A percentile compares a stretch with the other conserved stretches of the same genome.
Conservation (phyloP, 345 rosid species). For the Bretschneidera sinensis region DNA sequence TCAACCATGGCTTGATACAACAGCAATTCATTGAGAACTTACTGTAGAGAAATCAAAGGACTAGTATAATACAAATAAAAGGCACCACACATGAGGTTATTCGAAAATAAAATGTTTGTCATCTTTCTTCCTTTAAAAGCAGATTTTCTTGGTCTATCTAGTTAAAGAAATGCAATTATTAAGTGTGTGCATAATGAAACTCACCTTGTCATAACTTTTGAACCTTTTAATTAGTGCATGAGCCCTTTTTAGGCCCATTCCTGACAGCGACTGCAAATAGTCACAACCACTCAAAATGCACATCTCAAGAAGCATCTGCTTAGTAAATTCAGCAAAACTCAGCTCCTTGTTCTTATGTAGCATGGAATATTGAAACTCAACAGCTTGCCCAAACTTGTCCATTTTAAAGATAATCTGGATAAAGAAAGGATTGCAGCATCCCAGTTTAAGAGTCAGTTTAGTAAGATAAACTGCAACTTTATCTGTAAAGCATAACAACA, state of each 20-base stretch:
- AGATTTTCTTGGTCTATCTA: neutral
- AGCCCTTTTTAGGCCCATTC: constrained; percentile 94
- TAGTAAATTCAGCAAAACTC: constrained; percentile 64
- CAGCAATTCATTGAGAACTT: constrained; percentile 10
- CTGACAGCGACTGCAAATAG: constrained; percentile 84
- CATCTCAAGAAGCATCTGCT: constrained; percentile 91
- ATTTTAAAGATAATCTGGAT: constrained; percentile 81
- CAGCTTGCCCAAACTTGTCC: constrained; percentile 96
- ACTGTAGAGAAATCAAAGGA: too few relatives aligned
- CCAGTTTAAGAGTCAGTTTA: constrained; percentile 9
- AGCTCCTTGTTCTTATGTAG: constrained; percentile 65
- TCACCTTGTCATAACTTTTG: constrained; percentile 76
- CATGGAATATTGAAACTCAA: constrained; percentile 68
- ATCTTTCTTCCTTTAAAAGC: neutral
- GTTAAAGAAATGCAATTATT: constrained; percentile 2
- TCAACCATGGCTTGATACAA: constrained; percentile 5
- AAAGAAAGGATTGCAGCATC: constrained; percentile 2
- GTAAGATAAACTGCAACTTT: neutral
- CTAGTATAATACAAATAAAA: neutral
- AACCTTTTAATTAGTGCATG: constrained; percentile 77
- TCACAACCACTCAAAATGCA: constrained; percentile 99
- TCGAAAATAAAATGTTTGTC: neutral
- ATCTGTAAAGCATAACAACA: neutral
- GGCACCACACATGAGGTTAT: too few relatives aligned
- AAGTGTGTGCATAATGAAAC: constrained; percentile 2